Base-by-base conservation (phyloP, 371 early-diverging fungal genomes). In the Blastocladiella emersonii region DNA sequence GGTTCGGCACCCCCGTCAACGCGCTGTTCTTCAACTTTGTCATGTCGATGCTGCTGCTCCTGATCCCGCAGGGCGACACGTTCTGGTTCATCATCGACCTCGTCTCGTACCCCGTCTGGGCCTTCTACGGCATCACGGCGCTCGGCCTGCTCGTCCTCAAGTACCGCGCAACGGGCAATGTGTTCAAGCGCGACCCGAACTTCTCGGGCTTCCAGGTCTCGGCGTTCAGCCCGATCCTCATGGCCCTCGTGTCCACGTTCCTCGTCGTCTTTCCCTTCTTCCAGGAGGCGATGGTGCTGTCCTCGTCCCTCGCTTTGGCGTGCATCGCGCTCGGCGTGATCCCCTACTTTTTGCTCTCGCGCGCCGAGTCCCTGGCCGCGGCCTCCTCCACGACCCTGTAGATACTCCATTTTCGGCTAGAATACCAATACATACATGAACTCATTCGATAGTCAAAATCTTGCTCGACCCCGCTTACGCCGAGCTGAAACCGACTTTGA, bases 181-280 rank as follows among this genome's bases (percentile, higher is more conserved):
- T 67, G 30, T 35, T 7, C 23, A 43, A 69, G 6, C 64, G 68
- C n/a, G 68, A 69, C 48, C 32, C 57, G n/a, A 41, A 66, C 36
- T 35, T 7, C 23, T 37, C 68, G 6, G 66, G 68, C n/a, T 68
- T 71, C 57, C 37, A 37, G n/a, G 65, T 68, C 10, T 59, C 34
- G 8, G 27, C 66, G 32, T 57, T 70, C 6, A 35, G 66, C 37
- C 61, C 60, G 0, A 21, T 34, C 2, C 25, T 64, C 36, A n/a
- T 56, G 8, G 23, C 41, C 1, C 12, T 57, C 12, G 45, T 61
- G 19, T 66, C 70, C 13, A 43, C 66, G 37, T 69, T 71, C 51
- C 66, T 73, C 72, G 64, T 65, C 56, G 51, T 67, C 7, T 71
- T 71, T 43, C 74, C 74, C 27, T 74, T 70, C 56, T 59, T 73